These are phyloP conservation scores for Dactylellina sp. DNA, from an alignment of 2,329 filamentous ascomycete genomes.

Conservation along the genomic window DNA sequence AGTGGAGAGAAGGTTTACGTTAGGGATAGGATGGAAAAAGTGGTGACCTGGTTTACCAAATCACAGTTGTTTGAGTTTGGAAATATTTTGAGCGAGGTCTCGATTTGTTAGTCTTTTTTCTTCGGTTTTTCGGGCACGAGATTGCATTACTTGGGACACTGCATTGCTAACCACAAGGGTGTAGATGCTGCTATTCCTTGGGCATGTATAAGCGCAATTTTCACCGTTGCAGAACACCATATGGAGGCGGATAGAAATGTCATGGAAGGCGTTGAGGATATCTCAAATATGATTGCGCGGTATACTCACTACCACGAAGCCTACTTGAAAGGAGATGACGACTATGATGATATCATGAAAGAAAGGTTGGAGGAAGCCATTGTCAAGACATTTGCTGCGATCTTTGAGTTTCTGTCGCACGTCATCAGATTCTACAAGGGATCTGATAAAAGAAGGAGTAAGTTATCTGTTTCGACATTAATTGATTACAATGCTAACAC, in stretches of 20 bases:
- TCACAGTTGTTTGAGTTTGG: conserved; percentile 40
- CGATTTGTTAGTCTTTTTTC: conserved; percentile 27
- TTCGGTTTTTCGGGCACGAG: background rate
- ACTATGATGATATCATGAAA: conserved; percentile 39
- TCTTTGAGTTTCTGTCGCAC: conserved; percentile 29
- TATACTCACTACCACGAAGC: conserved; percentile 38
- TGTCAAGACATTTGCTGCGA: conserved; percentile 34
- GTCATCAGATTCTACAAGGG: conserved; percentile 42
- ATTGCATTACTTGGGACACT: background rate
- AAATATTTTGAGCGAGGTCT: conserved; percentile 29
- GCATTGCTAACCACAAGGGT: background rate
- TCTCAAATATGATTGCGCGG: conserved; percentile 42
- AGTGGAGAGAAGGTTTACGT: conserved; percentile 33
- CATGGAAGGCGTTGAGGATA: conserved; percentile 36
- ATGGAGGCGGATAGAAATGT: conserved; percentile 43
- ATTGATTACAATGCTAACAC: background rate
- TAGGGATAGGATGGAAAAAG: conserved; percentile 43
- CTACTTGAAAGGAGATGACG: conserved; percentile 24
- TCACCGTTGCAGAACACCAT: conserved; percentile 37
- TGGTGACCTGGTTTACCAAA: conserved; percentile 45
- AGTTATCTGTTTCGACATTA: background rate
- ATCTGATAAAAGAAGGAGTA: conserved; percentile 31
- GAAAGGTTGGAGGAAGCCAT: conserved; percentile 31
- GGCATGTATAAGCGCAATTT: conserved; percentile 35
- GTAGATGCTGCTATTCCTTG: conserved; percentile 40